phyloP scores from a whole-genome alignment of 2,329 filamentous ascomycete species.

The Aphanocladium album region DNA sequence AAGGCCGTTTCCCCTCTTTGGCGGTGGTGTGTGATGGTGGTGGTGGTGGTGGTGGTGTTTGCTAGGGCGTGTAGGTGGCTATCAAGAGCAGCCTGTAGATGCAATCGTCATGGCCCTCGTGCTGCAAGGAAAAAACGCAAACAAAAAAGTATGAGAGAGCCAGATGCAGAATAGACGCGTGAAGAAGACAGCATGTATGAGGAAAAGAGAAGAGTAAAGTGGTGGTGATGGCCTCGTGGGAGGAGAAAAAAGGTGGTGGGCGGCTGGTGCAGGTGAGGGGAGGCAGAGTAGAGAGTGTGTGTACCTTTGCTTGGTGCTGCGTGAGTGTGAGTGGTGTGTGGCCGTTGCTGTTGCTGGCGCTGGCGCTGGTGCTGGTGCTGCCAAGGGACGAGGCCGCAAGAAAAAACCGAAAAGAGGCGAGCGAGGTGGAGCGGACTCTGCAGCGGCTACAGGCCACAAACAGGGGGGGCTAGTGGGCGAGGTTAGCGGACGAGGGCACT shows the following conservation, averaged over 20 bases:
- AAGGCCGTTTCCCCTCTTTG: not conserved
- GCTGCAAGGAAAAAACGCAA: not conserved
- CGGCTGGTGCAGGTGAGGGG: not conserved
- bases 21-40: not conserved
- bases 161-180: not conserved
- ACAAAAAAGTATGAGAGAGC: too few relatives aligned
- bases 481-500: too few relatives aligned
- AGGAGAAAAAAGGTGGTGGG: constrained; percentile 1
- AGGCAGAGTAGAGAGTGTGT: too few relatives aligned
- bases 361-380: too few relatives aligned
- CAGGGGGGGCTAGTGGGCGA: too few relatives aligned
- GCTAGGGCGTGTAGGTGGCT: not conserved
- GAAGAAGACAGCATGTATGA: not conserved
- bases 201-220: not conserved
- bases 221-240: constrained; percentile 11
- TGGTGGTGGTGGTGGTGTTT: too few relatives aligned
- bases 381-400: too few relatives aligned
- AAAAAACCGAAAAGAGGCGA: not conserved
- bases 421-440: not conserved
- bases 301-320: not conserved
- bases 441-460: too few relatives aligned
- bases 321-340: not conserved
- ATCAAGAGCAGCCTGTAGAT: not conserved
- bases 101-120: constrained; percentile 1
- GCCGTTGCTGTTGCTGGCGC: too few relatives aligned